Conservation (phyloP, 2,329 filamentous ascomycete genomes). For the Curvularia eragrostidis region DNA sequence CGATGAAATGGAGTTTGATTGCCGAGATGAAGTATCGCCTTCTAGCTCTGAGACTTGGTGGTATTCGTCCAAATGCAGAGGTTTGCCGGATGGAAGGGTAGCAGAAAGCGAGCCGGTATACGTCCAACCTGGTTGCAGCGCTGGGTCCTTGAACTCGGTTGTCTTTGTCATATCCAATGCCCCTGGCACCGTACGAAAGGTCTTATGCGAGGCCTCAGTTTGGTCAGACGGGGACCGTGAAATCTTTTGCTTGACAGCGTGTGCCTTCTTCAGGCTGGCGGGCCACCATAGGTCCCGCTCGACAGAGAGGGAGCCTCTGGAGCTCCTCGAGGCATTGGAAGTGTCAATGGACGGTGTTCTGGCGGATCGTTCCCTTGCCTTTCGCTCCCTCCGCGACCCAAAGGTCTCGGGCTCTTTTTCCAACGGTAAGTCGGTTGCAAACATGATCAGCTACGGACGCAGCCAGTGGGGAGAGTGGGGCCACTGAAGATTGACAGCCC, state of each 20-base stretch:
- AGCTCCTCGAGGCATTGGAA: slow-evolving; percentile 34
- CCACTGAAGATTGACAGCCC: slow-evolving; percentile 25
- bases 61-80: slow-evolving; percentile 36
- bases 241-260: slow-evolving; percentile 31
- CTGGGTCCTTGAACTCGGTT: slow-evolving; percentile 33
- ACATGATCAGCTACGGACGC: slow-evolving; percentile 39
- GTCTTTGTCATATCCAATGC: slow-evolving; percentile 16
- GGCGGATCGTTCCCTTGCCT: slow-evolving; percentile 35
- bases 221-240: slow-evolving; percentile 30
- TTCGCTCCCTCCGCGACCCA: slow-evolving; percentile 48
- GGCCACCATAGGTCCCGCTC: slow-evolving; percentile 46
- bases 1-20: slow-evolving; percentile 38
- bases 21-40: slow-evolving; percentile 39
- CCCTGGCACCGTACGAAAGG: slow-evolving; percentile 3
- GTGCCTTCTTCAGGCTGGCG: slow-evolving; percentile 43
- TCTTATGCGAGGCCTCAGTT: slow-evolving; percentile 23
- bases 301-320: slow-evolving; percentile 33
- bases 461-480: slow-evolving; percentile 19
- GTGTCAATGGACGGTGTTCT: slow-evolving; percentile 38
- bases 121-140: slow-evolving; percentile 41
- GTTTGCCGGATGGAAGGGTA: slow-evolving; percentile 43
- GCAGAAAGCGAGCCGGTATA: slow-evolving; percentile 39
- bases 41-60: slow-evolving; percentile 40
- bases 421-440: slow-evolving; percentile 51
- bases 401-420: slow-evolving; percentile 45